Percentiles rank a stretch among this genome's conserved stretches.
These are phyloP conservation scores for Tolypocladium cylindrosporum DNA, from an alignment of 2,329 filamentous ascomycete species.

Conservation along the genomic window DNA sequence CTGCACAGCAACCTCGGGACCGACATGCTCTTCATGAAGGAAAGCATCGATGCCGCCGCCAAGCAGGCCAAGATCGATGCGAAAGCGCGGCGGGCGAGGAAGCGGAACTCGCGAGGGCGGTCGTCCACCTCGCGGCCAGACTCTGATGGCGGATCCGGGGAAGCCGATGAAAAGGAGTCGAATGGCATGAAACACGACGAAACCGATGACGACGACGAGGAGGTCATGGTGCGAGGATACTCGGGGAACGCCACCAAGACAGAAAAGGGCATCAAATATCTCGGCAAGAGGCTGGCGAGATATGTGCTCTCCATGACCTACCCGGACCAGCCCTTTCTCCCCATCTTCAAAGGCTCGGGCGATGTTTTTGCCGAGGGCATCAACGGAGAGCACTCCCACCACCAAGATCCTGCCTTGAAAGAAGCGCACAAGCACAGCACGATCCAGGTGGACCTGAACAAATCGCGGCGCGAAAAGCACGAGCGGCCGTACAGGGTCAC, in stretches of 20 bases:
- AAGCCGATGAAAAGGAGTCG: conserved; percentile 11
- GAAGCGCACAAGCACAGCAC: conserved; percentile 52
- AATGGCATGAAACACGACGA: conserved; percentile 30
- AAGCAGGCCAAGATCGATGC: conserved; percentile 64
- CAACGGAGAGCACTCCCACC: conserved; percentile 27
- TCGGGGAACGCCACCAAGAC: conserved; percentile 84
- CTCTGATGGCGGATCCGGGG: conserved; percentile 3
- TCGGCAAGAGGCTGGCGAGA: conserved; percentile 88
- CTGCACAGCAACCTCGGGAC: conserved; percentile 91
- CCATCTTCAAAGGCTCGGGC: conserved; percentile 42
- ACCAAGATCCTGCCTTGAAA: conserved; percentile 30
- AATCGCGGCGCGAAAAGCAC: conserved; percentile 35
- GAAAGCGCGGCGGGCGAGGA: conserved; percentile 46
- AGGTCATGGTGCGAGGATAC: conserved; percentile 84
- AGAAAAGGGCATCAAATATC: conserved; percentile 91
- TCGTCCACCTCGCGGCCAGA: not conserved
- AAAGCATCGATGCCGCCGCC: conserved; percentile 83
- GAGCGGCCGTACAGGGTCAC: conserved; percentile 70
- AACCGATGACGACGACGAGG: conserved; percentile 59
- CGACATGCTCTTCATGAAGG: conserved; percentile 95
- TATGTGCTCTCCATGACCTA: conserved; percentile 86
- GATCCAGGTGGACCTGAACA: conserved; percentile 44
- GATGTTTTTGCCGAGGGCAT: conserved; percentile 30
- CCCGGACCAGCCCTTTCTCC: conserved; percentile 83
- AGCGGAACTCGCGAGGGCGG: conserved; percentile 18